phyloP scores from a whole-genome alignment of 495 filamentous ascomycete genomes.

The Annulohypoxylon maeteangense region DNA sequence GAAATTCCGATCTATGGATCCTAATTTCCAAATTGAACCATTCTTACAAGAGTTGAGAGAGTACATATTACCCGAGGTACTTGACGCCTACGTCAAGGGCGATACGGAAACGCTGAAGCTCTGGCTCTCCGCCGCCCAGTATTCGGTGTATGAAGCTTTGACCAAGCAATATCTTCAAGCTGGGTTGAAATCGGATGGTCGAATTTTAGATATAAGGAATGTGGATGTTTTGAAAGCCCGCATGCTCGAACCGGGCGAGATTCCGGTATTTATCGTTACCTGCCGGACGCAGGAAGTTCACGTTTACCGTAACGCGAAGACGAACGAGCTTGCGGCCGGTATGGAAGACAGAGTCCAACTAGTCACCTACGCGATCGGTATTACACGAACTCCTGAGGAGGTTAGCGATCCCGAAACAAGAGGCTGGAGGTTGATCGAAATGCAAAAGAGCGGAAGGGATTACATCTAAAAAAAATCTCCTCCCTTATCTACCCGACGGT shows the following conservation, averaged over 20 bases:
- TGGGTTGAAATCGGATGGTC: slow-evolving; percentile 91
- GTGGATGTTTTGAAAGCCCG: slow-evolving; percentile 91
- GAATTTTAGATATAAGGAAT: slow-evolving; percentile 91
- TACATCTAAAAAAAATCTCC: slow-evolving; percentile 65
- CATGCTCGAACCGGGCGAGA: slow-evolving; percentile 95
- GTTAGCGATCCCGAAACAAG: slow-evolving; percentile 96
- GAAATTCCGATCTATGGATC: slow-evolving; percentile 97
- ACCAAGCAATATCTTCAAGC: slow-evolving; percentile 93
- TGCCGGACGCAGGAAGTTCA: slow-evolving; percentile 98
- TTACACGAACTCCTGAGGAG: slow-evolving; percentile 92
- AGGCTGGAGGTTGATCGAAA: slow-evolving; percentile 95
- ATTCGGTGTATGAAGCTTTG: slow-evolving; percentile 90
- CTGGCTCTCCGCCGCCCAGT: slow-evolving; percentile 96
- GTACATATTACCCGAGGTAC: slow-evolving; percentile 96
- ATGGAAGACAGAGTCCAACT: slow-evolving; percentile 99
- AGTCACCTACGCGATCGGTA: slow-evolving; percentile 96
- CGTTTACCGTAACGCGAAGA: slow-evolving; percentile 92
- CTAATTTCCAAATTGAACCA: slow-evolving; percentile 90
- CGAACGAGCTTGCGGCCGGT: slow-evolving; percentile 88
- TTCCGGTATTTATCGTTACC: slow-evolving; percentile 96
- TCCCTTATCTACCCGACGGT: slow-evolving; percentile 12
- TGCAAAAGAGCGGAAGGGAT: slow-evolving; percentile 98
- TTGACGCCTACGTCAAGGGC: slow-evolving; percentile 97
- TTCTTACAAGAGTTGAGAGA: slow-evolving; percentile 95
- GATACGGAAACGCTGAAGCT: slow-evolving; percentile 89